Conservation (phyloP, 2,329 filamentous ascomycete species). For the Fusarium xyrophilum region DNA sequence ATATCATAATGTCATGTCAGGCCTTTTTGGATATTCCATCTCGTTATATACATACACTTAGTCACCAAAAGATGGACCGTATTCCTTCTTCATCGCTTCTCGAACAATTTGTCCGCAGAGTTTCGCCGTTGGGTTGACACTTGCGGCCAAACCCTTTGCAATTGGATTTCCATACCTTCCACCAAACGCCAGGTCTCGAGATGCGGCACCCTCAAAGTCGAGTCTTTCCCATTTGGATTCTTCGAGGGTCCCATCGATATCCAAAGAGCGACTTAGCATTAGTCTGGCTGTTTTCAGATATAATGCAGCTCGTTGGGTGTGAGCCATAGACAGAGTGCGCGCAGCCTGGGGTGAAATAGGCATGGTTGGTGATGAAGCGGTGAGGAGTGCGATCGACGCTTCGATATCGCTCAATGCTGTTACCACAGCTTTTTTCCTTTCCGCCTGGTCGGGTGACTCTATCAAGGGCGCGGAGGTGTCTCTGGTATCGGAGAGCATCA, state of each 20-base stretch:
- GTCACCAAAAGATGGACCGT: conserved; percentile 58
- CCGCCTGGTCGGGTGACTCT: conserved; percentile 45
- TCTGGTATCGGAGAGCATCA: conserved; percentile 55
- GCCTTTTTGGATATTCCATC: conserved; percentile 3
- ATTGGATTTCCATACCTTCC: conserved; percentile 71
- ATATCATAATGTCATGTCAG: not conserved
- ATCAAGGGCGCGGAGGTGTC: conserved; percentile 53
- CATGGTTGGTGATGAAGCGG: conserved; percentile 57
- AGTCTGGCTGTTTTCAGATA: conserved; percentile 67
- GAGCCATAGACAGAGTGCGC: conserved; percentile 71
- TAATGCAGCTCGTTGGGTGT: conserved; percentile 74
- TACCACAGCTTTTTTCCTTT: conserved; percentile 50
- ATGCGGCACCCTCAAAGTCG: conserved; percentile 68
- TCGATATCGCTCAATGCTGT: conserved; percentile 62
- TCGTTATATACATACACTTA: conserved; percentile 33
- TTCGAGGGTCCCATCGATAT: conserved; percentile 49
- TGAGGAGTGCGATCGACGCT: conserved; percentile 64
- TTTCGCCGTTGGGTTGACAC: conserved; percentile 72
- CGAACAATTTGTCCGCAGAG: conserved; percentile 73
- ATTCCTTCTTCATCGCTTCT: conserved; percentile 74
- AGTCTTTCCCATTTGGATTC: conserved; percentile 60
- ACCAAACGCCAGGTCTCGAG: conserved; percentile 68
- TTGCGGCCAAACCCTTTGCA: conserved; percentile 68
- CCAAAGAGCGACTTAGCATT: conserved; percentile 46
- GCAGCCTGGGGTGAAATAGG: conserved; percentile 69